Evolutionary conservation across 108 stramenopile species (phyloP).

Genomic region (Cyclostephanos invisitatus): DNA sequence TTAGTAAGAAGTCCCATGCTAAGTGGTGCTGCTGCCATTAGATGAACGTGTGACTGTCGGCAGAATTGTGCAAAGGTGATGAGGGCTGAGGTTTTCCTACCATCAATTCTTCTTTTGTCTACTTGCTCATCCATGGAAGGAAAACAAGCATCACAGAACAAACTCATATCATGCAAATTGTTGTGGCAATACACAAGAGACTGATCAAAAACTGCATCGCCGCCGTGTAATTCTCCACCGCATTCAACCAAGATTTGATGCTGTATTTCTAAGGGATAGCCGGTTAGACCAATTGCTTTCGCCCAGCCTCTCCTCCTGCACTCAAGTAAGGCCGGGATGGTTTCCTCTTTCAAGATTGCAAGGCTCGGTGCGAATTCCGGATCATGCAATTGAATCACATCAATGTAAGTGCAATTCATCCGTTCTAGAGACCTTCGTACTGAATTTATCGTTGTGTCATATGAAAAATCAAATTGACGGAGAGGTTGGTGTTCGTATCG

Average conservation of each 20-base stretch:
- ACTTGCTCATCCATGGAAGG: conserved; percentile 8
- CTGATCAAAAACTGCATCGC: conserved; percentile 70
- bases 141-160: conserved; percentile 45
- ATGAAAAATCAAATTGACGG: conserved; percentile 88
- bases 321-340: conserved; percentile 73
- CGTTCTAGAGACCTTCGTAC: conserved; percentile 70
- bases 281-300: conserved; percentile 83
- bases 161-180: conserved; percentile 78
- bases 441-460: conserved; percentile 64
- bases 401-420: conserved; percentile 79
- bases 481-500: conserved; percentile 77
- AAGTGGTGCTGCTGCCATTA: conserved; percentile 84
- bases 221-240: conserved; percentile 13
- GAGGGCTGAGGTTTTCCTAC: neutral
- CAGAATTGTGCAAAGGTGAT: conserved; percentile 62
- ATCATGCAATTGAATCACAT: conserved; percentile 91
- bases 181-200: conserved; percentile 84
- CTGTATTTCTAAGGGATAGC: conserved; percentile 89
- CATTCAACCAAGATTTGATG: conserved; percentile 69
- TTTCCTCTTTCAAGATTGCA: conserved; percentile 67
- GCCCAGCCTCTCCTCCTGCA: conserved; percentile 69
- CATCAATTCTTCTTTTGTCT: neutral
- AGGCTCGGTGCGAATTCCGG: conserved; percentile 86
- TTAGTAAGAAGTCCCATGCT: conserved; percentile 88
- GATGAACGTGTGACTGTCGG: conserved; percentile 34